These are phyloP conservation scores for Pseudoscleropodium purum DNA, from an alignment of 225 moss, liverwort and hornwort species.

Conservation along the genomic window DNA sequence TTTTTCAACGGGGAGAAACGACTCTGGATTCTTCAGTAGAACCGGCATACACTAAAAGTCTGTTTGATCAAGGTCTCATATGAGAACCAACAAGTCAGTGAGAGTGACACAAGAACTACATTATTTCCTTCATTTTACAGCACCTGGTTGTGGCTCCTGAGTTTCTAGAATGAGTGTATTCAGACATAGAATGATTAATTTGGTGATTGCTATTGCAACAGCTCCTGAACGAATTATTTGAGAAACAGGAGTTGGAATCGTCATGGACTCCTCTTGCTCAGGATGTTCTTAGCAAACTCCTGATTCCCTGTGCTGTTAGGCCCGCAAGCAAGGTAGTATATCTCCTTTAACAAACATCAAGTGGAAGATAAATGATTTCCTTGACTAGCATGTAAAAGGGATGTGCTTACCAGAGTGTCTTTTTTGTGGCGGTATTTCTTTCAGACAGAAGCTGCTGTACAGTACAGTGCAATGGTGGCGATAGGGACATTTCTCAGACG, in stretches of 20 bases:
- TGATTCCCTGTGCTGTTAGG: constrained; percentile 52
- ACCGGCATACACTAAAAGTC: neutral
- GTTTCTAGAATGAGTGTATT: neutral
- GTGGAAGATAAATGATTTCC: neutral
- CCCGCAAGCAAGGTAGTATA: constrained; percentile 50
- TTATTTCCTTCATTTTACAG: neutral
- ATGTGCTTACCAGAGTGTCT: neutral
- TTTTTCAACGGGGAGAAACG: neutral
- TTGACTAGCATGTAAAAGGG: neutral
- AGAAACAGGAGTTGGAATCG: constrained; percentile 41
- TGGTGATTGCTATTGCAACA: neutral
- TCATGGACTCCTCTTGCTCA: constrained; percentile 56
- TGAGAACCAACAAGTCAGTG: neutral
- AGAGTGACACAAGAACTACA: neutral
- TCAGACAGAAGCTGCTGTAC: constrained; percentile 54
- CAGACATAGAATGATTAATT: neutral
- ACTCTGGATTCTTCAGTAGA: no score
- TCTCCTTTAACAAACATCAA: neutral
- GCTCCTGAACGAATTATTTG: constrained; percentile 64
- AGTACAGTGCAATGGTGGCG: constrained; percentile 63
- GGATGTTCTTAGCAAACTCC: constrained; percentile 34
- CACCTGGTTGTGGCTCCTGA: neutral
- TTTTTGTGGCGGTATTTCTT: neutral
- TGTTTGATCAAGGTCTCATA: neutral
- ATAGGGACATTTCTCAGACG: constrained; percentile 64